Base-by-base conservation (phyloP, 2,329 filamentous ascomycete genomes). In the Hortaea sp. region DNA sequence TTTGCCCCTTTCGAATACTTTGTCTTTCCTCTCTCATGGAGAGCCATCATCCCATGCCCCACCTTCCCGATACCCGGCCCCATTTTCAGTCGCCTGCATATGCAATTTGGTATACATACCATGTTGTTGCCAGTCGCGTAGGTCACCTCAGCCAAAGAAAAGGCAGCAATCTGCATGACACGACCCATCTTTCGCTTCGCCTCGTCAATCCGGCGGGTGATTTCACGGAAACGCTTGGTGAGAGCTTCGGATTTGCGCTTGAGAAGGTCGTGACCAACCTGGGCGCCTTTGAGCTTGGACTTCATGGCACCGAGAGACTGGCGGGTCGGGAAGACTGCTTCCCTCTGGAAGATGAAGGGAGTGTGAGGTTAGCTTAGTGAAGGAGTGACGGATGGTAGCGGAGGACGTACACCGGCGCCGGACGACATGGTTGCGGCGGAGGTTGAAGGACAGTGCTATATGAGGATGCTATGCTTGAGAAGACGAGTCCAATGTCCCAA, bases 181-280 rank as follows among this genome's bases (percentile, higher is more conserved):
- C 90, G 81, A 48, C 92, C 92, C 90, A 98, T 98, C 74, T 98
- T 98, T 59, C 89, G 85, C 71, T 98, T 98, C 38, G 92, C 92
- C 68, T 98, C 92, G 72, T 98, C 90, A 69, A 98, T 98, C 63
- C 92, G 85, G 66, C 82, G 81, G 42, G 92, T 95, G 62, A 98
- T 98, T 62, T 98, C 92, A 87, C 65, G 55, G 57, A 69, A 69
- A 44, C 62, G 59, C 88, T 98, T 98, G 55, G 92, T 98, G 53
- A 98, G 74, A 58, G 92, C 92, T 70, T 98, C 92, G 67, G 89
- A 95, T 76, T 98, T 98, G 63, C 92, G 78, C 76, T 98, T 98
- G 53, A 98, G 74, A 65, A 98, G 74, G 67, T 85, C 95, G 72
- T 98, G 90, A 42, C 92, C 92, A 40, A 81, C 72, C 61, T 76